Percentiles rank a stretch among this genome's conserved stretches.
Evolutionary conservation across 805 yeast genomes (phyloP).

Genomic region (Lipomyces spencermartinsiae): DNA sequence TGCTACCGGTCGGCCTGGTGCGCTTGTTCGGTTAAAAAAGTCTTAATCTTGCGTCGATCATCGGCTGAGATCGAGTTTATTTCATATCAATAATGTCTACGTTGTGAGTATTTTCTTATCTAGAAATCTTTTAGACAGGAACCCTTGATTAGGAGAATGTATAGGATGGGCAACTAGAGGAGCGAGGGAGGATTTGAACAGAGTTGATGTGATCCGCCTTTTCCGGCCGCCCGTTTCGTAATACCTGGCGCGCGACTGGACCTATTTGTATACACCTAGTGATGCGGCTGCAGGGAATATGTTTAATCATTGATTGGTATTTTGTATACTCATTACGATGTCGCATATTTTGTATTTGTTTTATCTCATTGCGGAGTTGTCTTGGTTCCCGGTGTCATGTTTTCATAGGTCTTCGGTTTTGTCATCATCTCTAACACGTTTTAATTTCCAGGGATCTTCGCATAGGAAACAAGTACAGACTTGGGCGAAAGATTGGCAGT

Average conservation of each 20-base stretch:
- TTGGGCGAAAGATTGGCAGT: conserved; percentile 94
- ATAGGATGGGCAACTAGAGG: background rate
- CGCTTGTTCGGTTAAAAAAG: background rate
- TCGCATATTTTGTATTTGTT: no score
- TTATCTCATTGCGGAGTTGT: no score
- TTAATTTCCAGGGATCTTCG: conserved; percentile 60
- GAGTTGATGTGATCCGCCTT: background rate
- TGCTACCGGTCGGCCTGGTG: background rate
- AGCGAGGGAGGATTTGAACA: background rate
- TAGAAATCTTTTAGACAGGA: background rate
- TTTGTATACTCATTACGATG: background rate
- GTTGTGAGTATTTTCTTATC: background rate
- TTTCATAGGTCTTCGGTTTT: background rate
- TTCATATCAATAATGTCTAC: background rate
- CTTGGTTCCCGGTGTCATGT: no score
- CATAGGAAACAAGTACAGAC: conserved; percentile 91
- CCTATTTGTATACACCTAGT: background rate
- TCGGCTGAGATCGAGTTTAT: background rate
- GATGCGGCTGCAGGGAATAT: background rate
- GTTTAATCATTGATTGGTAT: background rate
- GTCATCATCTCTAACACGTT: background rate
- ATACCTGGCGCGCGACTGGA: background rate
- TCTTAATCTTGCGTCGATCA: background rate
- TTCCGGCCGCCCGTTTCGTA: conserved; percentile 1
- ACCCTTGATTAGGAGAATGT: background rate